Percentiles rank a stretch among this genome's conserved stretches.
These are phyloP conservation scores for Yarrowia galli DNA, from an alignment of 1,139 yeast genomes.

Conservation along the genomic window DNA sequence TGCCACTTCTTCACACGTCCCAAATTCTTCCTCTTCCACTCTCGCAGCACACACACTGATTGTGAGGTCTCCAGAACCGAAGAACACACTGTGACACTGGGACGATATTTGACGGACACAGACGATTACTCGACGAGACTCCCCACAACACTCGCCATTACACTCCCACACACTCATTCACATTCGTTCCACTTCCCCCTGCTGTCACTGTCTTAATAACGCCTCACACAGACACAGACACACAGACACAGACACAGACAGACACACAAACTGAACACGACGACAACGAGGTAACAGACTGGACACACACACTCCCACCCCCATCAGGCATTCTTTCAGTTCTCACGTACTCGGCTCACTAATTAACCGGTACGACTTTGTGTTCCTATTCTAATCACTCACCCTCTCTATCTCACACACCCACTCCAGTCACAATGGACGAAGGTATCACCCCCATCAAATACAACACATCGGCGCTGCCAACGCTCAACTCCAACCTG, in stretches of 20 bases:
- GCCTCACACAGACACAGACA: no score
- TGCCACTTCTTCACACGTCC: slow-evolving; percentile 8
- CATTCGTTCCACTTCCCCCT: background rate
- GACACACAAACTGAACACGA: slow-evolving; percentile 2
- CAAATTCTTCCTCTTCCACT: slow-evolving; percentile 1
- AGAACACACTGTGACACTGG: no score
- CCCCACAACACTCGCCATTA: no score
- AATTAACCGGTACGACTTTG: slow-evolving; percentile 1
- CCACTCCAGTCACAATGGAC: slow-evolving; percentile 13
- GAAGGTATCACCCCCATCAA: slow-evolving; percentile 38
- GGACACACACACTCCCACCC: background rate
- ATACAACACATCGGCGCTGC: slow-evolving; percentile 42
- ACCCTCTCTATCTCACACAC: background rate
- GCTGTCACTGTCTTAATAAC: no score
- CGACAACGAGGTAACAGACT: no score
- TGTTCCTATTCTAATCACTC: slow-evolving; percentile 17
- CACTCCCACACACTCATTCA: no score
- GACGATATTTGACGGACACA: background rate
- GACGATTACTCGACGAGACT: background rate
- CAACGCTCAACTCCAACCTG: slow-evolving; percentile 52
- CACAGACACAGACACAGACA: background rate
- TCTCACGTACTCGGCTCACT: slow-evolving; percentile 23
- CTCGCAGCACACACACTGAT: background rate
- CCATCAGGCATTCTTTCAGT: background rate
- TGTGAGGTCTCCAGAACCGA: no score